phyloP scores from a whole-genome alignment of 2,329 filamentous ascomycete species.

The Aspergillus ochraceus region DNA sequence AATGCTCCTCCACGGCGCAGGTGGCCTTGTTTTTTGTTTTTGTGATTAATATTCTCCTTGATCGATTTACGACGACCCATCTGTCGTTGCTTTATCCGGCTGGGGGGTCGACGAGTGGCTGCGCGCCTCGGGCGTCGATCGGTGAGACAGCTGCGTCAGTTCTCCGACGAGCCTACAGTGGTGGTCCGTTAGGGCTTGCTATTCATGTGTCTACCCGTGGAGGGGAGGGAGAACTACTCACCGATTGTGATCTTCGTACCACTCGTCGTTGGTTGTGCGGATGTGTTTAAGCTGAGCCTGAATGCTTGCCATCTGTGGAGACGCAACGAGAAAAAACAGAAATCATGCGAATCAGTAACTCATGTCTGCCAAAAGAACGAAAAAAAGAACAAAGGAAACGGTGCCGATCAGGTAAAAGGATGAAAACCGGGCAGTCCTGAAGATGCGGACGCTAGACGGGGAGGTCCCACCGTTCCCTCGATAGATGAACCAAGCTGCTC shows the following conservation, averaged over 20 bases:
- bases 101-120: conserved; percentile 32
- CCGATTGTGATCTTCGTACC: conserved; percentile 46
- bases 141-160: conserved; percentile 36
- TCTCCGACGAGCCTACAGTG: conserved; percentile 39
- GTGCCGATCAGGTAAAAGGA: conserved; percentile 30
- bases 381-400: conserved; percentile 18
- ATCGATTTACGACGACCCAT: not conserved
- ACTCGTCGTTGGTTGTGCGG: conserved; percentile 45
- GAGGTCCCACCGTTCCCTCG: conserved; percentile 49
- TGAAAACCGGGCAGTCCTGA: conserved; percentile 29
- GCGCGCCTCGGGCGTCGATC: conserved; percentile 27
- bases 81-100: conserved; percentile 17
- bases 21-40: not conserved
- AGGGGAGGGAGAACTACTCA: conserved; percentile 21
- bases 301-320: conserved; percentile 47
- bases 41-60: not conserved
- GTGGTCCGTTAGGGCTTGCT: conserved; percentile 6
- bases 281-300: conserved; percentile 49
- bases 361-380: conserved; percentile 1
- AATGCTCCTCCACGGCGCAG: conserved; percentile 3
- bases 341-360: conserved; percentile 11
- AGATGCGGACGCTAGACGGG: conserved; percentile 37
- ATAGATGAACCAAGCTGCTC: conserved; percentile 49
- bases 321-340: conserved; percentile 17
- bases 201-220: not conserved